These are phyloP conservation scores for Thalia dealbata DNA, from an alignment of 176 grass and related monocot genomes.

Conservation along the genomic window DNA sequence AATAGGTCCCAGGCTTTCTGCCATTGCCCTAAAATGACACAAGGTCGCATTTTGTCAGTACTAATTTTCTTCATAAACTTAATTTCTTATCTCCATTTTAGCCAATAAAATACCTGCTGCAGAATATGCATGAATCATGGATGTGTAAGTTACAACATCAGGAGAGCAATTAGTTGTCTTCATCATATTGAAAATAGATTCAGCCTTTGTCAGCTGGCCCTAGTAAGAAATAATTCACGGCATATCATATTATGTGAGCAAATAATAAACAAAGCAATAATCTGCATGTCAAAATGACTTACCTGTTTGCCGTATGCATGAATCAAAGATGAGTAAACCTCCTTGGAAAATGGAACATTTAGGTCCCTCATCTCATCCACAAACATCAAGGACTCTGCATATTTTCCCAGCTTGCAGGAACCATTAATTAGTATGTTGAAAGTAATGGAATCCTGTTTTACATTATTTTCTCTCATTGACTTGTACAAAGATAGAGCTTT, in stretches of 20 bases:
- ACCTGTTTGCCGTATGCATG: constrained; percentile 81
- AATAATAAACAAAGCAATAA: constrained; percentile 16
- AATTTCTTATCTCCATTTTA: constrained; percentile 9
- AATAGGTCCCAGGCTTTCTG: constrained; percentile 59
- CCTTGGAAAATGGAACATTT: constrained; percentile 67
- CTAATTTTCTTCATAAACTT: constrained; percentile 4
- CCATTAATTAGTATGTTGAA: constrained; percentile 90
- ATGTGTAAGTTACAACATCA: constrained; percentile 95
- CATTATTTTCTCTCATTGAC: constrained; percentile 53
- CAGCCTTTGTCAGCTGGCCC: constrained; percentile 66
- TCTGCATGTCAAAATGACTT: background rate
- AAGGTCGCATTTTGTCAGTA: constrained; percentile 32
- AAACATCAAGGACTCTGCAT: constrained; percentile 56
- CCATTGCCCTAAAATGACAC: constrained; percentile 54
- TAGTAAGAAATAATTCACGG: constrained; percentile 35
- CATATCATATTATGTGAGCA: constrained; percentile 22
- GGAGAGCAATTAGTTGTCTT: constrained; percentile 50
- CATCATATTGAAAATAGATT: constrained; percentile 70
- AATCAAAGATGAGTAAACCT: constrained; percentile 85
- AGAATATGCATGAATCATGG: constrained; percentile 70
- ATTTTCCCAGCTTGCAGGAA: constrained; percentile 58
- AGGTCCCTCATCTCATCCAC: constrained; percentile 65
- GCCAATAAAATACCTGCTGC: constrained; percentile 43
- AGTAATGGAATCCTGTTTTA: constrained; percentile 60
- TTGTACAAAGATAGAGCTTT: constrained; percentile 71